Evolutionary conservation across 1,284 basidiomycete genomes (phyloP), one percentile per base, ranked within the genome.

Genomic region (Ceratobasidium sp.): DNA sequence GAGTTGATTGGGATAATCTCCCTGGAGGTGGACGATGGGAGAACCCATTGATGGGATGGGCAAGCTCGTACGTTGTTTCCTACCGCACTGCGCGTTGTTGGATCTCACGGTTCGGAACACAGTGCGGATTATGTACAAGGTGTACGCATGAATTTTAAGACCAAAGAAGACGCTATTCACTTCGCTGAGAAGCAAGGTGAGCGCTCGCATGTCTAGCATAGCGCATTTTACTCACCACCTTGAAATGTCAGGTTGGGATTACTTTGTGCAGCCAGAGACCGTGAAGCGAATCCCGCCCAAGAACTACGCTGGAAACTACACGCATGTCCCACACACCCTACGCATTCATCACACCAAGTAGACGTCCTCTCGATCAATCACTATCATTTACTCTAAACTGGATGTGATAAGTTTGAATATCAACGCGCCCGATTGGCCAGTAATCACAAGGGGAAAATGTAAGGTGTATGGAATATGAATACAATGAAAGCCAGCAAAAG

Each of bases 61-160:
- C 96, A 0, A 93, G 90, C 83, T 93, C 91, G 93, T 95, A 80
- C 82, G 91, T 86, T 18, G n/a, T 63, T 11, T 5, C 43, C 35
- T 54, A 21, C 7, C 35, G 3, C 30, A 62, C 38, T 44, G 23
- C 59, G n/a, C 62, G 47, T 28, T 30, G 55, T 30, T 21, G 57
- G 23, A 57, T 46, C 23, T 50, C n/a, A 71, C 47, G 47, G 23
- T 59, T 11, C 18, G 21, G 23, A 32, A 14, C 54, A 50, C 77
- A 96, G 95, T 72, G 97, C 95, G 74, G 97, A 99, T 83, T 98
- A 98, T 83, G 93, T 98, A 91, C 97, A 99, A 82, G 96, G 93
- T 35, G 94, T 94, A 1, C 89, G 91, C 18, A 78, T 98, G 79
- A 88, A 91, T 52, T 99, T 99, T 88, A 87, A 88, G 77, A 90